These are phyloP conservation scores for Phoma herbarum DNA, from an alignment of 2,329 filamentous ascomycete genomes.

Conservation along the genomic window DNA sequence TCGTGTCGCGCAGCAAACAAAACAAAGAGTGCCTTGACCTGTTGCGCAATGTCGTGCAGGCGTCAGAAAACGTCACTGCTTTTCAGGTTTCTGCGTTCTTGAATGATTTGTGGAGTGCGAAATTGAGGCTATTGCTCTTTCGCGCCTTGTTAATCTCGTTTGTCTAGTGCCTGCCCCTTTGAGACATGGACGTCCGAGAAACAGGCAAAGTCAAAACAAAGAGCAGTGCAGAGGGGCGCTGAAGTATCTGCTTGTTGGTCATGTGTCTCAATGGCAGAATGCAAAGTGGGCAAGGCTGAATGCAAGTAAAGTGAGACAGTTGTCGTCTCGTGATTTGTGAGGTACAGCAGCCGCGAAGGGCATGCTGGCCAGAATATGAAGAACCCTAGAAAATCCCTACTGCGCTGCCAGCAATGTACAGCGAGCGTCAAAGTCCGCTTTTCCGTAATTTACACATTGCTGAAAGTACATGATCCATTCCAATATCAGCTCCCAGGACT, in stretches of 20 bases:
- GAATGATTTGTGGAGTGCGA: constrained; percentile 23
- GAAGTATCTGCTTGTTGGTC: constrained; percentile 1
- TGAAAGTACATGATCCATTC: constrained; percentile 49
- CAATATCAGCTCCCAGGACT: constrained; percentile 42
- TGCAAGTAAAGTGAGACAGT: constrained; percentile 30
- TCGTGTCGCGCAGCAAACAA: constrained; percentile 15
- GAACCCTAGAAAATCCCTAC: constrained; percentile 32
- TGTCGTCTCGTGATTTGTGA: constrained; percentile 40
- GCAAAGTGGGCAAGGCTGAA: constrained; percentile 6
- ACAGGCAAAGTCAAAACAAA: constrained; percentile 17
- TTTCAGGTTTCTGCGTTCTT: not conserved
- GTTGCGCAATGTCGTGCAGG: constrained; percentile 13
- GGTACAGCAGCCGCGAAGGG: constrained; percentile 34
- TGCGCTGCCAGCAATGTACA: constrained; percentile 38
- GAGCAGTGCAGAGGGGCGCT: not conserved
- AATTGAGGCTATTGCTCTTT: constrained; percentile 25
- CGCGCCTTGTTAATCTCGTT: constrained; percentile 41
- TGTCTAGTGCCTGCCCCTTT: constrained; percentile 26
- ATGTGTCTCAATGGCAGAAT: constrained; percentile 1
- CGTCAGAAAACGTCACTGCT: constrained; percentile 6
- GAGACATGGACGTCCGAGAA: constrained; percentile 11
- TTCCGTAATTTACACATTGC: constrained; percentile 53
- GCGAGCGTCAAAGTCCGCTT: constrained; percentile 35
- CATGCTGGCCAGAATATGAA: constrained; percentile 33
- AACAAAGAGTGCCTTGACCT: constrained; percentile 14